Base-by-base conservation (phyloP, 495 filamentous ascomycete genomes). In the Neurospora sp. region DNA sequence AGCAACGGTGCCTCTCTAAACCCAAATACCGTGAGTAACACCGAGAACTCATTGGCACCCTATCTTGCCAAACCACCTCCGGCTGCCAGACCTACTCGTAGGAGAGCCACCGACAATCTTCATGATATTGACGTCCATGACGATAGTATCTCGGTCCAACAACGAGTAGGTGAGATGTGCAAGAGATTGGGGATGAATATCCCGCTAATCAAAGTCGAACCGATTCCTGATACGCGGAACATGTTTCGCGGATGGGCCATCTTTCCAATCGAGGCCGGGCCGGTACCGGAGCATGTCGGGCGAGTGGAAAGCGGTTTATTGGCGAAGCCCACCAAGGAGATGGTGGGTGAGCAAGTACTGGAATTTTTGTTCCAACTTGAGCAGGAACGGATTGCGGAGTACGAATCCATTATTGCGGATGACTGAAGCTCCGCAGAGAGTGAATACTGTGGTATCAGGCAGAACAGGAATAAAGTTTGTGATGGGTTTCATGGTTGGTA, bases 341-440 rank as follows among this genome's bases (percentile, higher is more conserved):
- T 39, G 72, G 74, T 83, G 9, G 83, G 81, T 4, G 78, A 83
- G 73, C 48, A 78, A 71, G 71, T 81, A 46, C 46, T 81, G 10
- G 71, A 14, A 27, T 75, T 73, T 71, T n/a, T 81, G 37, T 14
- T 76, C 35, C 16, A 70, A 31, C 69, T 80, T 59, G 73, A 70
- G 31, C 66, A 39, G 31, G 35, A 71, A 31, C 73, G 79, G 59
- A 54, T 66, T 8, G 72, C 46, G 11, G 23, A 31, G 48, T 38
- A 72, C 6, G 35, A 72, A 9, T 69, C 18, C 3, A 44, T 80
- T 5, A 11, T 71, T 31, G 70, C 5, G n/a, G 48, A 71, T n/a
- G 70, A n/a, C 6, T 16, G 11, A 39, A 14, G n/a, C 27, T 11
- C 3, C 20, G 9, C 7, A 4, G 35, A 8, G 27, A 4, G 6